Conservation (phyloP, 495 filamentous ascomycete genomes). For the Trichocladium antarcticum region DNA sequence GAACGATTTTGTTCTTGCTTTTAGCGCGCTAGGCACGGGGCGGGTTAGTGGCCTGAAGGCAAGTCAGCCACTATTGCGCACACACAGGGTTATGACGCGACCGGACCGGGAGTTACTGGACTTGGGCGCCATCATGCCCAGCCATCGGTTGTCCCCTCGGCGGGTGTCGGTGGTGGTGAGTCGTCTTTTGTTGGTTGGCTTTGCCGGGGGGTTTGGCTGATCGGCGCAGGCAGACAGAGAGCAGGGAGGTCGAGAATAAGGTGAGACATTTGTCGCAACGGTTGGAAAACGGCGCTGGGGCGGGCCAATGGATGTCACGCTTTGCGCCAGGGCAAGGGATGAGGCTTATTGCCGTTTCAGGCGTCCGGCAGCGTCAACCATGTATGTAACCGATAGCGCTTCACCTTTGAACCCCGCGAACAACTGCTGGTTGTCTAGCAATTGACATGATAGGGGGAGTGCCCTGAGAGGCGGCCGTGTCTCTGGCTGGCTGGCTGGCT, state of each 20-base stretch:
- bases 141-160: background rate
- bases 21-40: conserved; percentile 10
- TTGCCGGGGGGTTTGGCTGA: background rate
- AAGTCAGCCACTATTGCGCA: background rate
- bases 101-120: no score
- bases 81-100: background rate
- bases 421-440: no score
- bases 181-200: background rate
- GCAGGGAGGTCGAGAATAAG: conserved; percentile 3
- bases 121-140: background rate
- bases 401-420: no score
- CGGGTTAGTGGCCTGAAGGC: background rate
- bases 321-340: background rate
- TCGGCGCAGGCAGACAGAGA: background rate
- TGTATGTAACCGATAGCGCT: no score
- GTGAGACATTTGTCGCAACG: conserved; percentile 19
- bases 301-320: conserved; percentile 3
- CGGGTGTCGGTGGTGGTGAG: background rate
- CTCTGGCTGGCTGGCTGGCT: no score
- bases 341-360: conserved; percentile 6
- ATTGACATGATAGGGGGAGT: no score
- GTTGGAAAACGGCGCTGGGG: conserved; percentile 7
- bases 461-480: no score
- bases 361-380: background rate
- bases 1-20: conserved; percentile 13